Base-by-base conservation (phyloP, 495 filamentous ascomycete species). In the Neurospora sp. region DNA sequence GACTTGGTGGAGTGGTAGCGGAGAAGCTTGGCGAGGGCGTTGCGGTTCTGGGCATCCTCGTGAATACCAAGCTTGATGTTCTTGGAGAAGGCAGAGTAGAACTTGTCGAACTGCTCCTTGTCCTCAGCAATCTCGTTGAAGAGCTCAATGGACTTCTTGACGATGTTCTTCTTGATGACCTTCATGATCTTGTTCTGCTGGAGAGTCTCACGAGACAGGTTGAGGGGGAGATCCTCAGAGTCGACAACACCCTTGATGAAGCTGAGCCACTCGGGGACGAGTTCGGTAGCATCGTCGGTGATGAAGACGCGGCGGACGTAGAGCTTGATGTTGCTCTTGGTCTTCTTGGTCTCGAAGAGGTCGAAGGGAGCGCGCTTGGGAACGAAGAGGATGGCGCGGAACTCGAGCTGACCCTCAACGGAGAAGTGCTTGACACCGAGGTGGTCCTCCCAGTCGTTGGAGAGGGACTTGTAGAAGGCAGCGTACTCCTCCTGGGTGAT, bases 101-200 rank as follows among this genome's bases (percentile, higher is more conserved):
- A 99, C 89, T 99, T 99, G 89, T 99, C 96, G 85, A 99, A 98
- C 82, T 97, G 91, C 89, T 99, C 96, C 86, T 95, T 94, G 86
- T 99, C 96, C 87, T 99, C 96, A 71, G 96, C 89, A 77, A 99
- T 98, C 89, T 99, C 96, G 74, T 87, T 87, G 91, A 99, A 99
- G 84, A 99, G 93, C 88, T 99, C 96, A 70, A 99, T 93, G 71
- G 93, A 92, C 94, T 99, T 99, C 94, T 98, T 99, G 88, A 99
- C 94, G 74, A 99, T 96, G 91, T 99, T 99, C 94, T 99, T 99
- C 88, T 93, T 94, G 90, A 99, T 99, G 81, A 99, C 96, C 90
- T 99, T 99, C 96, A 99, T 97, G 88, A 99, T 99, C 93, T 98
- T 98, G 92, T 98, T 98, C 88, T 98, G 96, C 86, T 99, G 96